Conservation (phyloP, 2,329 filamentous ascomycete species). For the Fusarium sp. region DNA sequence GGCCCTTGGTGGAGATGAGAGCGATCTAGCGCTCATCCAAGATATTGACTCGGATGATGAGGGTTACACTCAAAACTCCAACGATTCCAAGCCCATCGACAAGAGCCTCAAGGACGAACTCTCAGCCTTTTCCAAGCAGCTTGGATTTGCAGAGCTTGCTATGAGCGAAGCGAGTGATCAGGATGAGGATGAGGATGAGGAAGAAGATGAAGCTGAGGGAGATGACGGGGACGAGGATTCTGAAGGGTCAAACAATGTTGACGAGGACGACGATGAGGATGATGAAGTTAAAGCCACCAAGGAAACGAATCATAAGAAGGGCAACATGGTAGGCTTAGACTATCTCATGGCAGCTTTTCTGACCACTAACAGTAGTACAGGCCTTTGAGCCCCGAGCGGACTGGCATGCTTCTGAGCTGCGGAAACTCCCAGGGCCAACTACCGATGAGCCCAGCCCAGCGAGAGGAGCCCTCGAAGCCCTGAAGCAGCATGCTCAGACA, state of each 20-base stretch:
- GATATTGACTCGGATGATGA: slow-evolving; percentile 58
- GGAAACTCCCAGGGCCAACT: slow-evolving; percentile 54
- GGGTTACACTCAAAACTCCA: slow-evolving; percentile 45
- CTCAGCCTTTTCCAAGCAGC: slow-evolving; percentile 51
- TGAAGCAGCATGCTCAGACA: slow-evolving; percentile 75
- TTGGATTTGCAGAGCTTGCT: slow-evolving; percentile 49
- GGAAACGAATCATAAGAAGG: slow-evolving; percentile 44
- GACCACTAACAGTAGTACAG: slow-evolving; percentile 54
- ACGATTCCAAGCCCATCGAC: slow-evolving; percentile 49
- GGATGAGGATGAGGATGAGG: slow-evolving; percentile 48
- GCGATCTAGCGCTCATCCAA: slow-evolving; percentile 69
- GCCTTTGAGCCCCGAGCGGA: slow-evolving; percentile 66
- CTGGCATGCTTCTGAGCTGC: slow-evolving; percentile 61
- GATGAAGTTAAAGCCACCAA: slow-evolving; percentile 45
- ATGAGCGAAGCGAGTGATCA: slow-evolving; percentile 51
- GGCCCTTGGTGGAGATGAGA: slow-evolving; percentile 71
- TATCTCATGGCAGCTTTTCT: slow-evolving; percentile 30
- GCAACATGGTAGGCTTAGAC: slow-evolving; percentile 48
- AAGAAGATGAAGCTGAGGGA: slow-evolving; percentile 47
- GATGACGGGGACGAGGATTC: slow-evolving; percentile 47
- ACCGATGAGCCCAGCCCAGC: slow-evolving; percentile 58
- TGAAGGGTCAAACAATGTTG: slow-evolving; percentile 38
- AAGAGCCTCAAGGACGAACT: slow-evolving; percentile 53
- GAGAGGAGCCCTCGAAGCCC: slow-evolving; percentile 55
- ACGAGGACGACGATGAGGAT: slow-evolving; percentile 43